Percentiles rank a stretch among this genome's conserved stretches.
Conservation (phyloP, 805 yeast species). For the Teunomyces cretensis region DNA sequence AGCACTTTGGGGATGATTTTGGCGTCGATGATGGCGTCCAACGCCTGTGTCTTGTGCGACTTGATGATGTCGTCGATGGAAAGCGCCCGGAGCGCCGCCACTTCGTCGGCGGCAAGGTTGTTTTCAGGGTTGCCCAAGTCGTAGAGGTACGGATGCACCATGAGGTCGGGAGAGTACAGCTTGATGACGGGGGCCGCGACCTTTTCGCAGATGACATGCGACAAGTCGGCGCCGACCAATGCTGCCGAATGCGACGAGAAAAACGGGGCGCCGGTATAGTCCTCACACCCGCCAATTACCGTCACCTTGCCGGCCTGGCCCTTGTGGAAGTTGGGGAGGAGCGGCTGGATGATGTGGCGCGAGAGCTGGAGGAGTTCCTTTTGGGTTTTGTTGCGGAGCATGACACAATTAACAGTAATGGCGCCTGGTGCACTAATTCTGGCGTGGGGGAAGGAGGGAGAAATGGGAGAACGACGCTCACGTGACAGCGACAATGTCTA, state of each 20-base stretch:
- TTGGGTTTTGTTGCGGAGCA: slow-evolving; percentile 22
- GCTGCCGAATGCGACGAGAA: slow-evolving; percentile 87
- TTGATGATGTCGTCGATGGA: slow-evolving; percentile 22
- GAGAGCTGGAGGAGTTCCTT: slow-evolving; percentile 51
- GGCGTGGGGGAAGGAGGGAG: too few relatives aligned
- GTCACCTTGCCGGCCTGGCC: slow-evolving; percentile 90
- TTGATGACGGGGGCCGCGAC: slow-evolving; percentile 81
- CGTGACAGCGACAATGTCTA: too few relatives aligned
- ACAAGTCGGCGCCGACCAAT: slow-evolving; percentile 80
- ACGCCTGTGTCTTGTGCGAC: slow-evolving; percentile 13
- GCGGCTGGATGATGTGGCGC: slow-evolving; percentile 69
- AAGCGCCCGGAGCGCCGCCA: slow-evolving; percentile 13
- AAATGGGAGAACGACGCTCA: too few relatives aligned
- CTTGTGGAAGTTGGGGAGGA: slow-evolving; percentile 69
- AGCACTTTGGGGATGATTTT: slow-evolving; percentile 57
- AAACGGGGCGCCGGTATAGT: slow-evolving; percentile 96
- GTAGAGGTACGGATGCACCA: slow-evolving; percentile 90
- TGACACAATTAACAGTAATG: neutral
- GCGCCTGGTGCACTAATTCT: neutral
- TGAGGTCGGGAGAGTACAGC: slow-evolving; percentile 84
- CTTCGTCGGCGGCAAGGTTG: slow-evolving; percentile 16
- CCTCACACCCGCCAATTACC: slow-evolving; percentile 92
- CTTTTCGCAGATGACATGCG: slow-evolving; percentile 84
- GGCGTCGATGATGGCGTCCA: slow-evolving; percentile 36
- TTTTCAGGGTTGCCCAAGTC: slow-evolving; percentile 43